Evolutionary conservation across 2,329 filamentous ascomycete species (phyloP).

Genomic region (Phialophora expanda): DNA sequence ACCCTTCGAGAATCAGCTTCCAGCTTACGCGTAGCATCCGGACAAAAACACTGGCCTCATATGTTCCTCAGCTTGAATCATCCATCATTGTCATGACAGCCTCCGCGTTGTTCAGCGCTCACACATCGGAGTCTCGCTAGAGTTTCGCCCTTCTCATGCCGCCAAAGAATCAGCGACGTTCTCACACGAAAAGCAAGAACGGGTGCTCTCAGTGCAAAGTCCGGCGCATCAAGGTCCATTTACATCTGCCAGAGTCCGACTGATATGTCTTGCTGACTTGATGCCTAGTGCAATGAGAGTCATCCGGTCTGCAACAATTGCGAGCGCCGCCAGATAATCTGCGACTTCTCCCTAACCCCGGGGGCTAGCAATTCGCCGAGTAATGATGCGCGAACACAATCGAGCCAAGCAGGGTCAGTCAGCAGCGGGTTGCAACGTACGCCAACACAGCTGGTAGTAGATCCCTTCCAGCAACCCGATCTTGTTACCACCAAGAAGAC

Average conservation of each 20-base stretch:
- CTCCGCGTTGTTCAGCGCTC: not conserved
- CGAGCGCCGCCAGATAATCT: conserved; percentile 46
- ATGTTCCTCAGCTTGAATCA: not conserved
- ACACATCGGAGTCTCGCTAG: conserved; percentile 10
- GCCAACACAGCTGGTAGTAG: conserved; percentile 23
- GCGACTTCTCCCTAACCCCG: conserved; percentile 42
- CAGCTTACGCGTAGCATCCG: conserved; percentile 1
- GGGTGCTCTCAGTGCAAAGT: conserved; percentile 49
- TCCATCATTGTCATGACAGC: conserved; percentile 20
- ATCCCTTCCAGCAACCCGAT: conserved; percentile 36
- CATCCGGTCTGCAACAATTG: conserved; percentile 47
- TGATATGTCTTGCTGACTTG: conserved; percentile 17
- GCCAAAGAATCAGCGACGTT: conserved; percentile 39
- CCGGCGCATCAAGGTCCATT: conserved; percentile 47
- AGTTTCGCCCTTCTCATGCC: conserved; percentile 33
- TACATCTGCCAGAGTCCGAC: not conserved
- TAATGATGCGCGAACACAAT: conserved; percentile 18
- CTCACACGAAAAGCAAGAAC: conserved; percentile 49
- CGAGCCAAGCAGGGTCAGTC: conserved; percentile 19
- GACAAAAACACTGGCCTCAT: not conserved
- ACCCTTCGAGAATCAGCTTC: not conserved
- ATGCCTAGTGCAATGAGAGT: conserved; percentile 47
- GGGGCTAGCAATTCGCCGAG: conserved; percentile 32
- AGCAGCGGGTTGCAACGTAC: conserved; percentile 20
- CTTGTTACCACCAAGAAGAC: conserved; percentile 38